Evolutionary conservation across 106 monocot species (phyloP), one percentile per base, ranked within the genome.

Genomic region (Dioscorea dumetorum): DNA sequence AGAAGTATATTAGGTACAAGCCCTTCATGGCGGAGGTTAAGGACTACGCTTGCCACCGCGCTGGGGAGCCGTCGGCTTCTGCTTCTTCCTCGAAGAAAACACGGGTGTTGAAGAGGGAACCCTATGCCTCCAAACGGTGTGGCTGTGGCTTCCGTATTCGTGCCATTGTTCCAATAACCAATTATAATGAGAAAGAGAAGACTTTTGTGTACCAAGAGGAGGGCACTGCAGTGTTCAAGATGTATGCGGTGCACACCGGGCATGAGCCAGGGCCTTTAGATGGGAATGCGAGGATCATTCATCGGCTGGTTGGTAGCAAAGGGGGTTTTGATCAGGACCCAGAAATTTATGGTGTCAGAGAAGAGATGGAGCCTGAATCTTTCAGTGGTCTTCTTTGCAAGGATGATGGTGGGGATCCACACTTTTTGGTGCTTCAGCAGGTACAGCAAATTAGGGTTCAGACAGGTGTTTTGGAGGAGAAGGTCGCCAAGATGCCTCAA

Each of bases 1-100:
- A 97, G 76, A 97, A 97, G 70, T 97, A 97, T 50, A 97, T 97
- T 35, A 61, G 95, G 64, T 89, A 97, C 50, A 97, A 91, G 75
- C 95, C 95, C 0, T 97, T 97, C 70, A 97, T 97, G 95, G 95
- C 91, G 0, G 95, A 97, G 72, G 95, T 97, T 50, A 97, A 97
- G 80, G 95, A 97, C 58, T 97, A 97, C 70, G 91, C 95, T 0
- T 97, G 95, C 77, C 95, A 97, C 35, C 78, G 95, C 6, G 95
- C 95, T 50, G 95, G 95, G 48, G 95, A 88, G 68, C 95, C 95
- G 0, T 84, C 87, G 9, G 68, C 73, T 0, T 69, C 86, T 6
- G 62, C 63, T 5, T 76, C 63, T 10, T 76, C 88, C 0, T 75
- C 72, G 0, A 95, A 91, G 79, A 95, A 91, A 69, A 73, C 86